Evolutionary conservation across 108 stramenopile species (phyloP), one percentile per base, ranked within the genome.

Genomic region (Pseudonitzschia multiseries): DNA sequence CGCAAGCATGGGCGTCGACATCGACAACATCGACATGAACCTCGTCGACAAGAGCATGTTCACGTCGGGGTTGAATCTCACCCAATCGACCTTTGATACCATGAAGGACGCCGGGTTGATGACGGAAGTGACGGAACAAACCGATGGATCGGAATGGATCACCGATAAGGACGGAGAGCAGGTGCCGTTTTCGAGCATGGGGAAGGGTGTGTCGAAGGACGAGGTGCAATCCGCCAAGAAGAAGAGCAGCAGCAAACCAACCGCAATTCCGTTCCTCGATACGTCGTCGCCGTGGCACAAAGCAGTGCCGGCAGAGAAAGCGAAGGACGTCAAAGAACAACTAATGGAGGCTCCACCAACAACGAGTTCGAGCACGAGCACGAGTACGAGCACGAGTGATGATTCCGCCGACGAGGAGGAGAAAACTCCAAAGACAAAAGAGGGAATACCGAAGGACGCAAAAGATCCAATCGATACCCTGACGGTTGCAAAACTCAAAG

Each of bases 41-140:
- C 78, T 89, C 69, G 93, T 94, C 27, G 88, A 94, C 64, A 91
- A 92, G 65, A 85, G 72, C 57, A 92, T 94, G 91, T 94, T 94
- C 78, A 82, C 81, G 6, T 79, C 86, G 0, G 88, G 87, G 28
- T 67, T 93, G 69, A 88, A 92, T 65, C 74, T 90, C 28, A 90
- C 86, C 52, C 70, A 78, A 17, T 84, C 84, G 3, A 59, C 89
- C 15, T 77, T 92, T 28, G 81, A 89, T 69, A 54, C n/a, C 27
- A 63, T 94, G 56, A 73, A 73, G 27, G 87, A 85, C 51, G 75
- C 69, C 4, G 93, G 93, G 26, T 77, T 82, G 17, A 72, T 90
- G 51, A 77, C 83, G 62, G 91, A 92, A 76, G 84, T 90, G 8
- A 89, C 91, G 0, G 83, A 81, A 69, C 91, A 94, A 64, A 74